Conservation (phyloP, 331 rosid genomes). For the Malus hybrid region DNA sequence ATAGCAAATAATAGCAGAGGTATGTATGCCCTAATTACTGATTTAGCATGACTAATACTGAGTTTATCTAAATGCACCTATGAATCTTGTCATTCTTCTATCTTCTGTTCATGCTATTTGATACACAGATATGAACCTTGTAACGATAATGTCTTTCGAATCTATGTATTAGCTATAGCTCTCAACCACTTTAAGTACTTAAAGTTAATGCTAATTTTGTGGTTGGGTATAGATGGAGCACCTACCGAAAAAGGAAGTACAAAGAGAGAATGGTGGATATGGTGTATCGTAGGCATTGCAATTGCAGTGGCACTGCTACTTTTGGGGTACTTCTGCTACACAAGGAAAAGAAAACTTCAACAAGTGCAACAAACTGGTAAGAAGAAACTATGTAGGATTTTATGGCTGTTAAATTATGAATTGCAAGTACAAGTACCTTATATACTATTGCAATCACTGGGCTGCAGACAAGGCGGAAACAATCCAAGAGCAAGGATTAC, state of each 20-base stretch:
- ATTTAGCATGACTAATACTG: background rate
- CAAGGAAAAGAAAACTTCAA: background rate
- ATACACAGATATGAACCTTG: background rate
- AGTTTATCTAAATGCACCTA: background rate
- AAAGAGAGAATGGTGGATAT: constrained; percentile 3
- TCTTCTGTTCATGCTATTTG: background rate
- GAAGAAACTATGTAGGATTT: background rate
- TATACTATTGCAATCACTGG: background rate
- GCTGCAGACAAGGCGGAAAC: background rate
- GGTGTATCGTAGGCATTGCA: constrained; percentile 1
- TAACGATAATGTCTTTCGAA: too few relatives aligned
- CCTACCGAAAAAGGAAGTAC: background rate
- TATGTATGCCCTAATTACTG: background rate
- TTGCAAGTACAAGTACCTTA: background rate
- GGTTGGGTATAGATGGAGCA: constrained; percentile 1
- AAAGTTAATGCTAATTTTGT: background rate
- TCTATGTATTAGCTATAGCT: background rate
- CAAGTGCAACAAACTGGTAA: constrained; percentile 2
- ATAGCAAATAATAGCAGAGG: constrained; percentile 1
- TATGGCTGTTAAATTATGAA: background rate
- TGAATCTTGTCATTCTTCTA: background rate
- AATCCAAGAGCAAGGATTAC: constrained; percentile 13
- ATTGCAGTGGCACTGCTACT: constrained; percentile 1
- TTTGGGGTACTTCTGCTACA: constrained; percentile 7
- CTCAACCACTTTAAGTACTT: background rate